These are phyloP conservation scores for Tricholoma flavovirens DNA, from an alignment of 768 basidiomycete genomes.

Conservation along the genomic window DNA sequence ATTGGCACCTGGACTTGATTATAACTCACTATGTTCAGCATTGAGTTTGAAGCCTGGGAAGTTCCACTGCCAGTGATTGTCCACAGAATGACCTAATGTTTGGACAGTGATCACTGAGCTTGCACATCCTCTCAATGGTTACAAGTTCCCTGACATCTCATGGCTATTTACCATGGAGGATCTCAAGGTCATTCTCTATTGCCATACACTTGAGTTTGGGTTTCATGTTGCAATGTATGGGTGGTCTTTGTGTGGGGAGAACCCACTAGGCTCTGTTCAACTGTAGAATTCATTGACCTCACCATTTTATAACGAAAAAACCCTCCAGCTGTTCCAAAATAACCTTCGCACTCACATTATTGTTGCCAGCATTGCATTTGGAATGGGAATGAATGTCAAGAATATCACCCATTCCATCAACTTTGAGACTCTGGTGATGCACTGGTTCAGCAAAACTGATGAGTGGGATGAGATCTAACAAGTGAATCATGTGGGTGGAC, in stretches of 20 bases:
- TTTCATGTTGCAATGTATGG: constrained; percentile 4
- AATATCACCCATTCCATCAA: constrained; percentile 8
- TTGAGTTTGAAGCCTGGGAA: background rate
- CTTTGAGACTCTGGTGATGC: constrained; percentile 6
- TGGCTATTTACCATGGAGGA: constrained; percentile 2
- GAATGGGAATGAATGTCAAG: constrained; percentile 8
- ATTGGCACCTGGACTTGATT: background rate
- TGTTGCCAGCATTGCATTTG: constrained; percentile 8
- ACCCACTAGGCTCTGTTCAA: background rate
- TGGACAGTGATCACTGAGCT: background rate
- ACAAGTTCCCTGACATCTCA: background rate
- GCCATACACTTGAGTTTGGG: background rate
- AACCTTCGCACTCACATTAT: background rate
- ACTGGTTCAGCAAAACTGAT: constrained; percentile 8
- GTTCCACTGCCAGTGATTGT: constrained; percentile 4
- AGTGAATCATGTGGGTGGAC: constrained; percentile 5
- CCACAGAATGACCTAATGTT: constrained; percentile 6
- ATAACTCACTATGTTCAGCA: background rate
- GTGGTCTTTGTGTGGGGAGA: background rate
- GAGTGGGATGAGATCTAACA: constrained; percentile 3
- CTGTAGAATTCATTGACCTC: constrained; percentile 8
- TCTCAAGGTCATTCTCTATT: constrained; percentile 6
- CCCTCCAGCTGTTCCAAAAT: constrained; percentile 1
- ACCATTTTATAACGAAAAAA: constrained; percentile 3
- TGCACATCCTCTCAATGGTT: background rate